phyloP scores from a whole-genome alignment of 345 rosid species.

The Turnera subulata region DNA sequence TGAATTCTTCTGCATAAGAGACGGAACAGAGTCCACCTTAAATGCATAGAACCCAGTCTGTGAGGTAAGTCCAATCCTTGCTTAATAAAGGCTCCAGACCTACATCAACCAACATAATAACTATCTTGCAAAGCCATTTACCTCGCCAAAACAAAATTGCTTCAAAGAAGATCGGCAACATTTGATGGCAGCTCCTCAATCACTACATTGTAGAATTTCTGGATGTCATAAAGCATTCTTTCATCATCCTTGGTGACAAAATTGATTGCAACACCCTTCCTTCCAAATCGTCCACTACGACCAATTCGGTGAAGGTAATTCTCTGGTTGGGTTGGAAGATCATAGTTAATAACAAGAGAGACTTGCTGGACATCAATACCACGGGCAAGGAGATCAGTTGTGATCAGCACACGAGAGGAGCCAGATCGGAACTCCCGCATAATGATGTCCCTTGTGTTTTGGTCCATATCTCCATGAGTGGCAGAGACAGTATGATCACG shows the following conservation, averaged over 20 bases:
- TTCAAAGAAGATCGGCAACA: constrained; percentile 26
- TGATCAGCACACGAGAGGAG: constrained; percentile 81
- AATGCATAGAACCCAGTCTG: constrained; percentile 1
- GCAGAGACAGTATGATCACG: constrained; percentile 93
- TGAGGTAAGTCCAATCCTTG: not conserved
- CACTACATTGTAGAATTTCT: constrained; percentile 12
- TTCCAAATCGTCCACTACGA: constrained; percentile 80
- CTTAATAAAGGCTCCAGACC: not conserved
- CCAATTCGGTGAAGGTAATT: constrained; percentile 87
- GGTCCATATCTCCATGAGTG: constrained; percentile 94
- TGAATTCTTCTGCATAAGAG: constrained; percentile 6
- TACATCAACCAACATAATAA: not conserved
- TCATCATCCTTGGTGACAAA: constrained; percentile 25
- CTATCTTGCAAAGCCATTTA: constrained; percentile 8
- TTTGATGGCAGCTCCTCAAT: constrained; percentile 23
- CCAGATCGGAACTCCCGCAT: constrained; percentile 86
- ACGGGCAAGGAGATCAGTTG: constrained; percentile 79
- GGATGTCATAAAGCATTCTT: constrained; percentile 23
- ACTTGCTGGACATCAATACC: constrained; percentile 95
- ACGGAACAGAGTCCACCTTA: constrained; percentile 11
- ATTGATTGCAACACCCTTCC: constrained; percentile 70
- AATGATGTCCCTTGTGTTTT: constrained; percentile 80
- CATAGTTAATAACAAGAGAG: constrained; percentile 79
- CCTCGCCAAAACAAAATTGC: constrained; percentile 11
- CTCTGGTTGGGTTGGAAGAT: constrained; percentile 85